These are phyloP conservation scores for Sanghuangporus baumii DNA, from an alignment of 1,284 basidiomycete genomes.

Conservation along the genomic window DNA sequence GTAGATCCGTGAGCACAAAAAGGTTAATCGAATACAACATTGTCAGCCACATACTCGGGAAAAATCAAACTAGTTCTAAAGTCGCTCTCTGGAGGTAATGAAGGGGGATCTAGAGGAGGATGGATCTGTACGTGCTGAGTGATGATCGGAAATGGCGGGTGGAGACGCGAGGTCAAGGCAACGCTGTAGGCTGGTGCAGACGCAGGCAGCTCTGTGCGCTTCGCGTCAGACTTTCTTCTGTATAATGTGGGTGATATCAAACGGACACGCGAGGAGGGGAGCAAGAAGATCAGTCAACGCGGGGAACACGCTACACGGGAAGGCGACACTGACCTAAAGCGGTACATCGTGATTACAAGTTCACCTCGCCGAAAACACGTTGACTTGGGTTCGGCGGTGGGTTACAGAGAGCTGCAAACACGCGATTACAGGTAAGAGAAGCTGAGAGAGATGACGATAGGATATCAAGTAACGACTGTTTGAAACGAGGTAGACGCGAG, in stretches of 20 bases:
- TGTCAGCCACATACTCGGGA: conserved; percentile 57
- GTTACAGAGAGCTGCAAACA: background rate
- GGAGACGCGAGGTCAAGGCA: conserved; percentile 19
- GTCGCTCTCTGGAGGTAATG: conserved; percentile 61
- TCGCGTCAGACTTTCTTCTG: conserved; percentile 63
- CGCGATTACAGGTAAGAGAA: conserved; percentile 1
- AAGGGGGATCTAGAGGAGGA: conserved; percentile 32
- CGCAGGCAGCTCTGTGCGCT: conserved; percentile 34
- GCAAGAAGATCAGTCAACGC: conserved; percentile 22
- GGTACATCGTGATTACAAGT: conserved; percentile 50
- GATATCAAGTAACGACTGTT: background rate
- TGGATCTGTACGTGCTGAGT: conserved; percentile 27
- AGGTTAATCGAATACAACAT: conserved; percentile 12
- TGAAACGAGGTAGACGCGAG: conserved; percentile 15
- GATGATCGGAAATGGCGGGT: conserved; percentile 25
- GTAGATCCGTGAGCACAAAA: conserved; percentile 19
- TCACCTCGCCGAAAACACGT: conserved; percentile 64
- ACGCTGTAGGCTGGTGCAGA: conserved; percentile 1
- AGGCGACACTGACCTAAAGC: conserved; percentile 62
- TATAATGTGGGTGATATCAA: conserved; percentile 16
- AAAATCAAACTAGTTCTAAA: conserved; percentile 80
- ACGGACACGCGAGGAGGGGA: conserved; percentile 30
- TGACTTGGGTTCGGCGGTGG: conserved; percentile 28
- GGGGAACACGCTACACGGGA: conserved; percentile 12
- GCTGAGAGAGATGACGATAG: background rate